Evolutionary conservation across 257 asterid genomes (phyloP), one percentile per base, ranked within the genome.

Genomic region (Striga asiatica): DNA sequence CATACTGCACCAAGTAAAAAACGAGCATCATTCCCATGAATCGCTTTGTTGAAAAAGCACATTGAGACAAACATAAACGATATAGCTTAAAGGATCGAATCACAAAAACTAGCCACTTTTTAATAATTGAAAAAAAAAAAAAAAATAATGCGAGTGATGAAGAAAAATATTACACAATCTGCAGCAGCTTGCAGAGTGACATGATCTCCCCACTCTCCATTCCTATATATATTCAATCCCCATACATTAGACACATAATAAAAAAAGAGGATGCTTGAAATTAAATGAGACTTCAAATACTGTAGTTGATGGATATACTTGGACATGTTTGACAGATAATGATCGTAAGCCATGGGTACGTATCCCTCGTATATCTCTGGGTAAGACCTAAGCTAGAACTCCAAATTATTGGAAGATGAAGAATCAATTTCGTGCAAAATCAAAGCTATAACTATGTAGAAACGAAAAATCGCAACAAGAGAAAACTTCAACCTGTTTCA

Each of bases 141-240:
- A 41, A 13, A 13, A 41, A 41, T 3, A 41, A 34, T 8, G n/a
- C 41, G 9, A 41, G 7, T 4, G 57, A 54, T 25, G 61, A 59
- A 54, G 39, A 54, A 27, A 69, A 58, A 41, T 39, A 35, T 3
- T 84, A 91, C 98, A 28, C 89, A 82, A 78, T 91, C 98, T 14
- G 98, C 88, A 67, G 98, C 95, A 59, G 98, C 98, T 78, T 87
- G 98, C 76, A 91, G 57, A 32, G 98, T 87, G 69, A 91, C 94
- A 68, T 91, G 96, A 80, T 91, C 96, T 70, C 98, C 98, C 98
- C 96, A 91, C 68, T 86, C 96, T 16, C 96, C 95, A 11, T 60
- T 78, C 87, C 98, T 91, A 66, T 38, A 45, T 45, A 27, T 32
- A 39, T 49, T 29, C 66, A 68, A 45, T 42, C 39, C 16, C 17